Conservation (phyloP, 2,329 filamentous ascomycete species). For the Parastagonospora nodorum region DNA sequence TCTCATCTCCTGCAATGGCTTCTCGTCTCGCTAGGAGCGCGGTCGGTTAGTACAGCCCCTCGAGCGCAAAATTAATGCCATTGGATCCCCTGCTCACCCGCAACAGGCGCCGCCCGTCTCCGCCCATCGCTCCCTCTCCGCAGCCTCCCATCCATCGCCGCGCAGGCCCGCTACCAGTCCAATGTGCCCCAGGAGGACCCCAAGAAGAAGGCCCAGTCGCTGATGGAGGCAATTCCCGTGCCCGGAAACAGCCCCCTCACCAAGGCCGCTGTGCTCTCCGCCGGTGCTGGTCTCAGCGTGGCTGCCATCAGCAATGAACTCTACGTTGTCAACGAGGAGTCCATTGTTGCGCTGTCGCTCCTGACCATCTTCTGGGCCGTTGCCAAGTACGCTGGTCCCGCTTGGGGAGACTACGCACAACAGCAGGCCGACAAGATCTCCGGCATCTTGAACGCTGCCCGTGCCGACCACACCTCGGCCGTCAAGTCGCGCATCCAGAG, state of each 20-base stretch:
- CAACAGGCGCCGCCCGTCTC: constrained; percentile 83
- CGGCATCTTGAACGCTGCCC: constrained; percentile 90
- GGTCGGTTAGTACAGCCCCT: constrained; percentile 71
- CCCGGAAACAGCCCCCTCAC: constrained; percentile 91
- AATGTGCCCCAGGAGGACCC: constrained; percentile 84
- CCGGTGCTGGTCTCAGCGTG: constrained; percentile 84
- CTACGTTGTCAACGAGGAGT: constrained; percentile 99
- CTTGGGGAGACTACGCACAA: constrained; percentile 92
- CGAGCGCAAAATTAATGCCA: constrained; percentile 41
- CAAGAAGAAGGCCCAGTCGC: constrained; percentile 95
- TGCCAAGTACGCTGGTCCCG: constrained; percentile 90
- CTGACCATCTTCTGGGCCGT: constrained; percentile 90
- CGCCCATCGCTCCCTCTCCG: constrained; percentile 75
- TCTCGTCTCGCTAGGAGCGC: constrained; percentile 95
- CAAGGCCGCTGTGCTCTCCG: constrained; percentile 97
- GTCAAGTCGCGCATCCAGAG: constrained; percentile 93
- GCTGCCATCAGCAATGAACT: constrained; percentile 99
- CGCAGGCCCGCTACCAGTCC: constrained; percentile 73
- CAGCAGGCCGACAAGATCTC: constrained; percentile 89
- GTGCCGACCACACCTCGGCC: constrained; percentile 91
- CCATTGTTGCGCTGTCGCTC: constrained; percentile 89
- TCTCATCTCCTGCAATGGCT: constrained; percentile 77
- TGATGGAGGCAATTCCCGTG: constrained; percentile 89
- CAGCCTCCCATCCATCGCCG: constrained; percentile 74
- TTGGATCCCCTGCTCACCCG: constrained; percentile 46